Evolutionary conservation across 495 filamentous ascomycete species (phyloP).

Genomic region (Endocarpon pusillum): DNA sequence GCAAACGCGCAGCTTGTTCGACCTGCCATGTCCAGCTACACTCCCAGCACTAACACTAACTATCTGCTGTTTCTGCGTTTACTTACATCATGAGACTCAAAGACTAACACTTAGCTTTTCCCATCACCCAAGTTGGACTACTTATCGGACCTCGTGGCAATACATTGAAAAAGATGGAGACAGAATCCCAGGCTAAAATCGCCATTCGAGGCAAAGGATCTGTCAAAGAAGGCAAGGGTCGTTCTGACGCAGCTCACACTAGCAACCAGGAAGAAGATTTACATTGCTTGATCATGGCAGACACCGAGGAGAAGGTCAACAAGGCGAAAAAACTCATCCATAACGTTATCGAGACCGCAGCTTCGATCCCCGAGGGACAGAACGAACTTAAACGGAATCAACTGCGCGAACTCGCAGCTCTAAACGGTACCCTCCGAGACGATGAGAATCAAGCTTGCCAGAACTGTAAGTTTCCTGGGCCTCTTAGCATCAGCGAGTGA

Average conservation of each 20-base stretch:
- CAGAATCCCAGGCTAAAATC: constrained; percentile 92
- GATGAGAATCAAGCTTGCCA: constrained; percentile 99
- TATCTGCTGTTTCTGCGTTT: constrained; percentile 14
- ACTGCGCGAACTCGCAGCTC: constrained; percentile 85
- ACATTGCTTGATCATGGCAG: constrained; percentile 97
- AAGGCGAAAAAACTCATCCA: constrained; percentile 95
- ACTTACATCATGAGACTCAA: constrained; percentile 16
- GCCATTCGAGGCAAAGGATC: constrained; percentile 98
- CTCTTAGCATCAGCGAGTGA: not conserved
- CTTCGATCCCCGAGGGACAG: constrained; percentile 93
- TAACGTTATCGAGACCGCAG: constrained; percentile 94
- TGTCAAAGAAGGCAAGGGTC: constrained; percentile 98
- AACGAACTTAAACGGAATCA: constrained; percentile 98
- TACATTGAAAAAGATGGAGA: constrained; percentile 98
- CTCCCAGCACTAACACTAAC: constrained; percentile 34
- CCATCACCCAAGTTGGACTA: constrained; percentile 88
- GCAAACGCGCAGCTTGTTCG: too few relatives aligned
- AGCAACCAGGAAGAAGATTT: constrained; percentile 99
- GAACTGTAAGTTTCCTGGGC: constrained; percentile 50
- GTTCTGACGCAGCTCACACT: constrained; percentile 93
- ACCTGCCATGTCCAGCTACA: constrained; percentile 14
- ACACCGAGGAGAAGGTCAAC: constrained; percentile 96
- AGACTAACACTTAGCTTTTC: constrained; percentile 84
- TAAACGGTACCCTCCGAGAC: constrained; percentile 96
- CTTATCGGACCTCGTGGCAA: constrained; percentile 99